Conservation (phyloP, 257 asterid genomes). For the Rehmannia glutinosa region DNA sequence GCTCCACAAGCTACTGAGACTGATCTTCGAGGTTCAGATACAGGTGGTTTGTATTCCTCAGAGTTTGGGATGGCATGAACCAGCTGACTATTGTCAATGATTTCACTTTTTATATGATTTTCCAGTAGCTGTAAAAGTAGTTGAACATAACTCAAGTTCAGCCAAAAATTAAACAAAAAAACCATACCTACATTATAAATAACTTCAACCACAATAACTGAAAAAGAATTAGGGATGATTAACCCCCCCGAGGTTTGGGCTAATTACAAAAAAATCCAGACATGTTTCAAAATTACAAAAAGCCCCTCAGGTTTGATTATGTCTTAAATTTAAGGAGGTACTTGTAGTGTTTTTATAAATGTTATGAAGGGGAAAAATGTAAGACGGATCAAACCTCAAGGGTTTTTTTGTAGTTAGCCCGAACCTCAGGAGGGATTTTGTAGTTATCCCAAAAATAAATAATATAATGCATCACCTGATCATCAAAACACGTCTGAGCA, state of each 20-base stretch:
- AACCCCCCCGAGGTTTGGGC: too few species aligned
- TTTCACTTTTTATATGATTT: slow-evolving; percentile 93
- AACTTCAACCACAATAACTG: too few species aligned
- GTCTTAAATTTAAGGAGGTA: too few species aligned
- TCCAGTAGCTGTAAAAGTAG: slow-evolving; percentile 58
- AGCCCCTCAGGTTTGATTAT: too few species aligned
- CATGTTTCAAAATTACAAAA: too few species aligned
- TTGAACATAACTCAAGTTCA: slow-evolving; percentile 2
- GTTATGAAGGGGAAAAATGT: too few species aligned
- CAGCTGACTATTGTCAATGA: slow-evolving; percentile 69
- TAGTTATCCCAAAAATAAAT: too few species aligned
- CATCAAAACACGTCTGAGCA: slow-evolving; percentile 97
- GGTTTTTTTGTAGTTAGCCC: too few species aligned
- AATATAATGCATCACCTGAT: slow-evolving; percentile 56
- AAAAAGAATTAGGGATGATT: too few species aligned
- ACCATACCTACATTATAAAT: not conserved
- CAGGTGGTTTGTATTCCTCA: slow-evolving; percentile 50
- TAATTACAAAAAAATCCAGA: too few species aligned
- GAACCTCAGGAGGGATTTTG: too few species aligned
- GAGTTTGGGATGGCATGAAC: slow-evolving; percentile 48
- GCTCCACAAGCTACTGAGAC: slow-evolving; percentile 94
- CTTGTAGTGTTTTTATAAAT: too few species aligned
- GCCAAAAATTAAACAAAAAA: not conserved
- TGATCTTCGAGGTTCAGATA: slow-evolving; percentile 84
- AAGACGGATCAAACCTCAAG: not conserved